Evolutionary conservation across 257 asterid genomes (phyloP).

Genomic region (Penstemon davidsonii): DNA sequence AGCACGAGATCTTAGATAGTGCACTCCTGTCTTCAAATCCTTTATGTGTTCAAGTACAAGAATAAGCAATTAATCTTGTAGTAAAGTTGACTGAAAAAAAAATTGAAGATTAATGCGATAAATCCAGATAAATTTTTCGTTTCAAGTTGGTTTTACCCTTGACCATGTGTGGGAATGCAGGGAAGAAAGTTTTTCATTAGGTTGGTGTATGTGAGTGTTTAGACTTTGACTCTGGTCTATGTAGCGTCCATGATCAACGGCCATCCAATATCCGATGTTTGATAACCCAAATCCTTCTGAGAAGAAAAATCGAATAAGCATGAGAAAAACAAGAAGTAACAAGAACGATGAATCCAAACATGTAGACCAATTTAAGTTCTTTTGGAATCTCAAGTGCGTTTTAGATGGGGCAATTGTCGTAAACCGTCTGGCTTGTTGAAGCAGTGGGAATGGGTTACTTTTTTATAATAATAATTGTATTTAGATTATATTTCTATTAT

Average conservation of each 20-base stretch:
- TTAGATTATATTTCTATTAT: too few relatives aligned
- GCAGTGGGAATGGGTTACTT: too few relatives aligned
- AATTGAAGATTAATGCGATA: too few relatives aligned
- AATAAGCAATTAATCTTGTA: neutral
- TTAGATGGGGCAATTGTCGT: constrained; percentile 89
- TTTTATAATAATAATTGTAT: too few relatives aligned
- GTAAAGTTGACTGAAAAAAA: too few relatives aligned
- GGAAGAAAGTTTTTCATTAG: constrained; percentile 86
- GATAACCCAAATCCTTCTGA: constrained; percentile 95
- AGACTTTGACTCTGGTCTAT: constrained; percentile 96
- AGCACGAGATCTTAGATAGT: constrained; percentile 85
- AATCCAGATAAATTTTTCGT: neutral
- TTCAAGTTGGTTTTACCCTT: constrained; percentile 39
- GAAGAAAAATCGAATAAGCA: constrained; percentile 26
- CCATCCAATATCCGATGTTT: constrained; percentile 87
- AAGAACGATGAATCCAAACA: constrained; percentile 43
- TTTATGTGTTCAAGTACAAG: constrained; percentile 22
- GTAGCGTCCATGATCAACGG: constrained; percentile 95
- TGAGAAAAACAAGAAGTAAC: neutral
- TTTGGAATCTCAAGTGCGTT: constrained; percentile 71
- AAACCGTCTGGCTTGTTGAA: constrained; percentile 51
- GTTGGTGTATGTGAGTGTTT: constrained; percentile 95
- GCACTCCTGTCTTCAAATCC: constrained; percentile 98
- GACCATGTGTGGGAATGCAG: constrained; percentile 91
- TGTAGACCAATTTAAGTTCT: constrained; percentile 70